Conservation (phyloP, 75 land plant species). For the Pinus taeda region DNA sequence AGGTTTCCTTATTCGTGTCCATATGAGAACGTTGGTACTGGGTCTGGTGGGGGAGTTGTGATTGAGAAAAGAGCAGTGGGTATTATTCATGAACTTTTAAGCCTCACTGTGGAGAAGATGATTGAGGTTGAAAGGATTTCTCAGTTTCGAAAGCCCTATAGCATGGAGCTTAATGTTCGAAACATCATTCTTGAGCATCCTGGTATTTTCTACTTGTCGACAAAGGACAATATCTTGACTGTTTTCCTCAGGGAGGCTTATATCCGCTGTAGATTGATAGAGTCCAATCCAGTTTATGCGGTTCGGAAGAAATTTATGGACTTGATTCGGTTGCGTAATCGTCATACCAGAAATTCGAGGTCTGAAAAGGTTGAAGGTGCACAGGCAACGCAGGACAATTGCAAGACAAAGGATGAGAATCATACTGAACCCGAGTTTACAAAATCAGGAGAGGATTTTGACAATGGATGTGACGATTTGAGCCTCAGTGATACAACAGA, state of each 20-base stretch:
- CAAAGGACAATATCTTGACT: slow-evolving; percentile 49
- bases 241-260: slow-evolving; percentile 73
- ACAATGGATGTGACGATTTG: too few relatives aligned
- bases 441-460: too few relatives aligned
- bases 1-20: slow-evolving; percentile 60
- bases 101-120: slow-evolving; percentile 71
- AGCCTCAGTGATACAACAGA: too few relatives aligned
- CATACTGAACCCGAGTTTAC: too few relatives aligned
- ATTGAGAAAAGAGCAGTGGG: slow-evolving; percentile 69
- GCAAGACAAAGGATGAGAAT: too few relatives aligned
- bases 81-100: slow-evolving; percentile 69
- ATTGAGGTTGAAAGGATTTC: slow-evolving; percentile 44
- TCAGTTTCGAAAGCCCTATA: slow-evolving; percentile 53
- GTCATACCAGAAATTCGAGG: too few relatives aligned
- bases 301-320: slow-evolving; percentile 61
- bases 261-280: slow-evolving; percentile 47
- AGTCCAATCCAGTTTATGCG: slow-evolving; percentile 43
- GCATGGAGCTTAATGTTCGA: slow-evolving; percentile 47
- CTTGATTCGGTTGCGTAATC: slow-evolving; percentile 31
- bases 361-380: too few relatives aligned
- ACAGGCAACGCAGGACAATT: too few relatives aligned
- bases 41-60: slow-evolving; percentile 31
- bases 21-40: slow-evolving; percentile 37
- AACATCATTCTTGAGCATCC: slow-evolving; percentile 70
- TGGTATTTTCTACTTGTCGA: slow-evolving; percentile 80